Base-by-base conservation (phyloP, 768 basidiomycete genomes). In the Mycena rebaudengoi region DNA sequence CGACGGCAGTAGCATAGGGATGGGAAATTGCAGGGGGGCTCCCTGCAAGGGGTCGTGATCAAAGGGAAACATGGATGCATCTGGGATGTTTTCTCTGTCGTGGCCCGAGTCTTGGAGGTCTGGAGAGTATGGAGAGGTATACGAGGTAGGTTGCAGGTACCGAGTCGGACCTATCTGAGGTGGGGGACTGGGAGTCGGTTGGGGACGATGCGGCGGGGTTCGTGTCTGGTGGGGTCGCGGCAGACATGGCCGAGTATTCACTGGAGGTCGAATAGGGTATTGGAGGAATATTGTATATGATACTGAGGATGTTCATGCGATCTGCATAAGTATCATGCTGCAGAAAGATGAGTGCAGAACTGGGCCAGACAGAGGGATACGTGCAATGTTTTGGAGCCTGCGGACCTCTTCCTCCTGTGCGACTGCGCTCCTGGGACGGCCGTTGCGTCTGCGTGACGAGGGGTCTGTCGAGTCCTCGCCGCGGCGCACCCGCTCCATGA, bases 291-390 rank as follows among this genome's bases (percentile, higher is more conserved):
- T 88, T 91, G 80, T 95, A 95, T 65, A 95, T 94, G 67, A 93
- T 84, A 70, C 91, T 92, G 57, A 97, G 85, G 72, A 96, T 95
- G 71, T 92, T 91, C 91, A 97, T 95, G 52, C 95, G 88, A 76
- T 97, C 94, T 61, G 92, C 94, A 75, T 97, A 97, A 10, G 95
- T 96, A 76, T 97, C 95, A 73, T 96, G 95, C 95, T 96, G 74
- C 40, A 66, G 53, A 16, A 49, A 18, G 51, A 21, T 49, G 51
- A 45, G 59, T 52, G 39, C 54, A 25, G 35, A 68, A 14, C 57
- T 20, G 61, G 35, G 20, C 32, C 61, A 49, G 28, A 51, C 40
- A 7, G 46, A 35, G 74, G 30, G 51, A 39, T n/a, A 83, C 94
- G 80, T 78, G 95, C 95, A 68, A 97, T 97, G 66, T 91, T 91